Conservation (phyloP, 129 eudicot species). For the Tagetes erecta region DNA sequence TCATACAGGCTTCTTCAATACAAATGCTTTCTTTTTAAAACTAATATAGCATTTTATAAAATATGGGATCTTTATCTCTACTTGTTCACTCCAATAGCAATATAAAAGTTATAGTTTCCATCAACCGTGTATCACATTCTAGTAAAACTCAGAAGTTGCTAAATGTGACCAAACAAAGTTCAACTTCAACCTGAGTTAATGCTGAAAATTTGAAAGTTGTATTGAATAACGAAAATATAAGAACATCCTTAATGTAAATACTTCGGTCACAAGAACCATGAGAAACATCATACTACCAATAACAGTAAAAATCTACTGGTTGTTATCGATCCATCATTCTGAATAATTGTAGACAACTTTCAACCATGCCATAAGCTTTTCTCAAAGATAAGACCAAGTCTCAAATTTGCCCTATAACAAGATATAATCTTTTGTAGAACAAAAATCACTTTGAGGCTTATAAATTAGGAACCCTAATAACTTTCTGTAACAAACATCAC, state of each 20-base stretch:
- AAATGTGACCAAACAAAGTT: not conserved
- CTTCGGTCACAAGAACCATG: not conserved
- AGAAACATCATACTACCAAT: not conserved
- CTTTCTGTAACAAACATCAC: not conserved
- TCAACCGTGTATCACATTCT: constrained; percentile 3
- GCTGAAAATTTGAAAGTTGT: not conserved
- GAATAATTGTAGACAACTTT: not conserved
- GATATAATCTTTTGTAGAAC: not conserved
- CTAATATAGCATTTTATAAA: not conserved
- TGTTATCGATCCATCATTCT: not conserved
- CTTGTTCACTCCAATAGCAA: not conserved
- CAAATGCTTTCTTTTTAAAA: constrained; percentile 2
- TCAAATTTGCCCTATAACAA: too few species aligned
- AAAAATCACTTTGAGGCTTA: not conserved
- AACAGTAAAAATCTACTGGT: not conserved
- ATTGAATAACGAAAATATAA: not conserved
- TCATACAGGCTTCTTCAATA: not conserved
- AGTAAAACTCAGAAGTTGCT: not conserved
- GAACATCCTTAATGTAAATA: not conserved
- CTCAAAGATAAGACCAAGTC: too few species aligned
- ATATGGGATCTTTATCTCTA: constrained; percentile 9
- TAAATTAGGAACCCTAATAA: constrained; percentile 18
- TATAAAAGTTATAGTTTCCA: not conserved
- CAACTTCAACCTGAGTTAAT: not conserved
- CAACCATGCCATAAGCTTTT: not conserved